Conservation (phyloP, 2,329 filamentous ascomycete species). For the Botryosphaeria dothidea region DNA sequence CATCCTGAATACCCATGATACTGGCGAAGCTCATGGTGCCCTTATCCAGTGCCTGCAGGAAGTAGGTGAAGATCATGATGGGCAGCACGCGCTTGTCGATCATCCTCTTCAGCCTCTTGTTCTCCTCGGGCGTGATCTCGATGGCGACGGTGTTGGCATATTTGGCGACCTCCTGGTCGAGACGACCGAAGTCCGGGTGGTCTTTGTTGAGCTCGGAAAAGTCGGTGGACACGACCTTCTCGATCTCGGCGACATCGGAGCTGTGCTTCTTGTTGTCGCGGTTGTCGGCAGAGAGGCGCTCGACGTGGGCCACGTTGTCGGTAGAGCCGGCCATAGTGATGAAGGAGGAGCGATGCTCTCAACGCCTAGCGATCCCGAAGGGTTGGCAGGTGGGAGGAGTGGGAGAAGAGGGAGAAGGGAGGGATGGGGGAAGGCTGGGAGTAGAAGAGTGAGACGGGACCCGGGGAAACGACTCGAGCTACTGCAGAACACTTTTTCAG, state of each 20-base stretch:
- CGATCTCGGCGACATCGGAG: constrained; percentile 47
- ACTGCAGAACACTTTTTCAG: background rate
- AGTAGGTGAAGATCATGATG: constrained; percentile 62
- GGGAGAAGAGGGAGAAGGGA: background rate
- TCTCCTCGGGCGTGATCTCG: constrained; percentile 61
- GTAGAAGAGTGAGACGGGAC: background rate
- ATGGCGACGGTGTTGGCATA: constrained; percentile 62
- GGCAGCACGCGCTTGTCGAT: constrained; percentile 56
- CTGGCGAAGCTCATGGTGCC: constrained; percentile 62
- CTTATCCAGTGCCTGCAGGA: constrained; percentile 65
- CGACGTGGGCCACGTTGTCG: background rate
- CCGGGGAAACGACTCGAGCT: background rate
- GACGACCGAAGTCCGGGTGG: constrained; percentile 57
- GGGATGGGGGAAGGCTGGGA: background rate
- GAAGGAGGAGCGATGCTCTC: background rate
- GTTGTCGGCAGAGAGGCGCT: background rate
- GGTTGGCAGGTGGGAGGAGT: background rate
- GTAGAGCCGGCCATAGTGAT: constrained; percentile 5
- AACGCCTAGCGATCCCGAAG: background rate
- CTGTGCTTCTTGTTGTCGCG: constrained; percentile 30
- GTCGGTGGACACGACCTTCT: constrained; percentile 49
- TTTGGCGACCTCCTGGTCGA: constrained; percentile 71
- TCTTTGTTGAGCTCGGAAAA: constrained; percentile 47
- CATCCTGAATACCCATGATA: constrained; percentile 63
- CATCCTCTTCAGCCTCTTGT: constrained; percentile 54